A percentile compares a stretch with the other conserved stretches of the same genome.
These are phyloP conservation scores for Phycomyces blakesleeanus DNA, from an alignment of 192 early-diverging fungal species.

Conservation along the genomic window DNA sequence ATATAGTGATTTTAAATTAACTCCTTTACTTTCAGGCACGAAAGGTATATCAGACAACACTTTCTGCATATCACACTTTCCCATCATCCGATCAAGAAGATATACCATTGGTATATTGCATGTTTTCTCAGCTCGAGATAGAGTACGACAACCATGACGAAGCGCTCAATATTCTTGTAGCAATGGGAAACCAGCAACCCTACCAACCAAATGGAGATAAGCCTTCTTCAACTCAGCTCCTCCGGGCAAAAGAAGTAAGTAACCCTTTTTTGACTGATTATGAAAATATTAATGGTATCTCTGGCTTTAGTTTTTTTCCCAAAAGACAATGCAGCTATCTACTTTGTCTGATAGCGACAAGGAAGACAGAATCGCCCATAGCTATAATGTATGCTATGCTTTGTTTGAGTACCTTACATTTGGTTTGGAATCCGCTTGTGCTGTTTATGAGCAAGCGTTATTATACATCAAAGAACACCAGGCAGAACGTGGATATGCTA, in stretches of 20 bases:
- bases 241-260: slow-evolving; percentile 40
- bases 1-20: background rate
- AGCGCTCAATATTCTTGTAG: slow-evolving; percentile 42
- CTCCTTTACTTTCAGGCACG: slow-evolving; percentile 32
- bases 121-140: slow-evolving; percentile 51
- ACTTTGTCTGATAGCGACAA: slow-evolving; percentile 16
- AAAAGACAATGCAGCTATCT: slow-evolving; percentile 40
- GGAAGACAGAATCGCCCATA: slow-evolving; percentile 29
- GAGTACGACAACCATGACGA: slow-evolving; percentile 39
- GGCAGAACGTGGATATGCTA: slow-evolving; percentile 25
- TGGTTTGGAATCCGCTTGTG: slow-evolving; percentile 31
- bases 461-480: slow-evolving; percentile 13
- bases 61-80: slow-evolving; percentile 39
- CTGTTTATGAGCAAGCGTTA: slow-evolving; percentile 37
- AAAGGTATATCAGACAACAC: slow-evolving; percentile 43
- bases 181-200: slow-evolving; percentile 29
- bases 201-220: slow-evolving; percentile 1
- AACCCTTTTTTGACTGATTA: background rate
- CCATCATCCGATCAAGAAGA: slow-evolving; percentile 23
- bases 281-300: no score
- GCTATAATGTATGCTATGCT: slow-evolving; percentile 39
- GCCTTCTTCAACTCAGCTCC: slow-evolving; percentile 29
- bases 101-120: slow-evolving; percentile 41
- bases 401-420: slow-evolving; percentile 43
- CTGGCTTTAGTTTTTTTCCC: slow-evolving; percentile 33